Percentiles rank a stretch among this genome's conserved stretches.
These are phyloP conservation scores for Malus orientalis DNA, from an alignment of 306 rosid genomes.

Conservation along the genomic window DNA sequence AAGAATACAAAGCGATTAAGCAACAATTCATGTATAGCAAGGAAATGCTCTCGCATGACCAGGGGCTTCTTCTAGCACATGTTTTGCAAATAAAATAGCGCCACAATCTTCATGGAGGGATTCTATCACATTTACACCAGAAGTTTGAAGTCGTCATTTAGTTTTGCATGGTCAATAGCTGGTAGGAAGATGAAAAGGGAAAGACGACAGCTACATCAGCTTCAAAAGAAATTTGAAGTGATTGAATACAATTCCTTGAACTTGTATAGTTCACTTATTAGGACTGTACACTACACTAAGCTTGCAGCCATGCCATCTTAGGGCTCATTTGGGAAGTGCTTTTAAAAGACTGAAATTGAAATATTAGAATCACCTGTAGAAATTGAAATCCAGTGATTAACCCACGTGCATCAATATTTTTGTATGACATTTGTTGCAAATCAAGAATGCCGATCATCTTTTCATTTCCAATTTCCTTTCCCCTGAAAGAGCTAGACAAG, in stretches of 20 bases:
- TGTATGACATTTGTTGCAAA: constrained; percentile 51
- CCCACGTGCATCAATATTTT: constrained; percentile 70
- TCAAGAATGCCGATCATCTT: constrained; percentile 73
- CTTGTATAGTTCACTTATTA: background rate
- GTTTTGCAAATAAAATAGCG: background rate
- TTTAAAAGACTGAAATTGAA: background rate
- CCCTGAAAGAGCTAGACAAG: constrained; percentile 54
- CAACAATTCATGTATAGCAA: background rate
- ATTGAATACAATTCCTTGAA: background rate
- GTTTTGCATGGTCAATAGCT: background rate
- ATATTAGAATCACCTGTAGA: constrained; percentile 52
- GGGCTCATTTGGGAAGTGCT: too few relatives aligned
- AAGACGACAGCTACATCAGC: background rate
- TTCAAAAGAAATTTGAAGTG: background rate
- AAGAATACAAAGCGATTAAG: background rate
- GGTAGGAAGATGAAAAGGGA: background rate
- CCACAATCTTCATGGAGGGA: background rate
- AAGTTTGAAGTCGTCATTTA: background rate
- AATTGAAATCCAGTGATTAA: constrained; percentile 83
- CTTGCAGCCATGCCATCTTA: background rate
- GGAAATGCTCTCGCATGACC: background rate
- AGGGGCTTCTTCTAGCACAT: background rate
- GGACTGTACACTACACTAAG: background rate
- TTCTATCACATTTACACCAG: background rate
- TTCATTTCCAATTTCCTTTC: constrained; percentile 74